These are phyloP conservation scores for Kodamaea neixiangensis DNA, from an alignment of 805 yeast species.

Conservation along the genomic window DNA sequence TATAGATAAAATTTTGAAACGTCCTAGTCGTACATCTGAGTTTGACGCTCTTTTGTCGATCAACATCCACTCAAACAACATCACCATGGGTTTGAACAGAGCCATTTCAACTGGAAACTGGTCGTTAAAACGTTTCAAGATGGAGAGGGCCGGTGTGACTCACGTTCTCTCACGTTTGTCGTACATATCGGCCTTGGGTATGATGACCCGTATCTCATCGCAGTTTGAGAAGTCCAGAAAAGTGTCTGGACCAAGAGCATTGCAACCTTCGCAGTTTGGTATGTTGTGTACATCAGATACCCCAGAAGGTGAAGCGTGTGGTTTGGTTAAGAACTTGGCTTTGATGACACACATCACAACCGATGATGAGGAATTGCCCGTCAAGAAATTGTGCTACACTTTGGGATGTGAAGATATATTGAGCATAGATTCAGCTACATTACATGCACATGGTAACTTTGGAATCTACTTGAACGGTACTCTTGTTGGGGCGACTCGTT, in stretches of 20 bases:
- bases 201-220: constrained; percentile 99
- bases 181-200: constrained; percentile 92
- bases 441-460: constrained; percentile 75
- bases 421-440: constrained; percentile 76
- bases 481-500: constrained; percentile 83
- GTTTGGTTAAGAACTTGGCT: constrained; percentile 94
- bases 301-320: constrained; percentile 99
- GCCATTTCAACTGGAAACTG: constrained; percentile 99
- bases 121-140: constrained; percentile 97
- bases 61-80: constrained; percentile 88
- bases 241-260: constrained; percentile 97
- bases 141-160: constrained; percentile 99
- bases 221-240: constrained; percentile 97
- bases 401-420: constrained; percentile 90
- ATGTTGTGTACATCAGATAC: constrained; percentile 99
- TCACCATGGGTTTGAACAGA: constrained; percentile 90
- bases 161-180: constrained; percentile 91
- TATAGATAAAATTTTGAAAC: constrained; percentile 89
- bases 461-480: constrained; percentile 95
- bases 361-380: constrained; percentile 94
- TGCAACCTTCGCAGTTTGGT: constrained; percentile 98
- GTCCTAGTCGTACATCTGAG: constrained; percentile 92
- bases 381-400: constrained; percentile 69
- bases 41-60: constrained; percentile 91
- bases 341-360: constrained; percentile 98